A percentile compares a stretch with the other conserved stretches of the same genome.
phyloP scores from a whole-genome alignment of 1,284 basidiomycete species.

The Moesziomyces sp. region DNA sequence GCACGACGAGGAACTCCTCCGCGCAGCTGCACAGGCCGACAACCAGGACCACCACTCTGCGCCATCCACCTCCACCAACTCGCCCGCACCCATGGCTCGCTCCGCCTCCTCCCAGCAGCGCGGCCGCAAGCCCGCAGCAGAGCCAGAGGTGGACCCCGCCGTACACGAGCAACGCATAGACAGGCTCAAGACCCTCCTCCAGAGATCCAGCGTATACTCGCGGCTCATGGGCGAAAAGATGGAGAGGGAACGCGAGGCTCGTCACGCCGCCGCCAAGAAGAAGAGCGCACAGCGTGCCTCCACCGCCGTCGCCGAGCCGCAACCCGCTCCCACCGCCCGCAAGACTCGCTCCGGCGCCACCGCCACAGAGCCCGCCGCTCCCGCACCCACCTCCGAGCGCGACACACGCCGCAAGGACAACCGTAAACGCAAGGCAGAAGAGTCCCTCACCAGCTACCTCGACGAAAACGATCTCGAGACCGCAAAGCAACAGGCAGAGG shows the following conservation, averaged over 20 bases:
- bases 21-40: slow-evolving; percentile 40
- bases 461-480: slow-evolving; percentile 51
- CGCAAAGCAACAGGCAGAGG: slow-evolving; percentile 30
- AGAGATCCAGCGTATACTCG: slow-evolving; percentile 61
- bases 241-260: slow-evolving; percentile 44
- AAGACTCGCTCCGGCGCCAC: slow-evolving; percentile 31
- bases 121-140: slow-evolving; percentile 12
- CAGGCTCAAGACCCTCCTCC: slow-evolving; percentile 61
- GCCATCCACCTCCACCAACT: slow-evolving; percentile 16
- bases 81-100: slow-evolving; percentile 28
- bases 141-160: slow-evolving; percentile 33
- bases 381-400: slow-evolving; percentile 12
- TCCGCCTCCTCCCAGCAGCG: slow-evolving; percentile 12
- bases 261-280: slow-evolving; percentile 24
- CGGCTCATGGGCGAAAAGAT: slow-evolving; percentile 67
- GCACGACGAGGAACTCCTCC: slow-evolving; percentile 72
- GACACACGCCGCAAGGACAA: slow-evolving; percentile 23
- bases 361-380: slow-evolving; percentile 10
- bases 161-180: slow-evolving; percentile 52
- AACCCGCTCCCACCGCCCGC: slow-evolving; percentile 26
- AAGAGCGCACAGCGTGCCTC: slow-evolving; percentile 1
- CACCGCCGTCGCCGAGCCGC: slow-evolving; percentile 9
- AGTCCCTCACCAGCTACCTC: slow-evolving; percentile 47
- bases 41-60: slow-evolving; percentile 21
- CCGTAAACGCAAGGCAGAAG: slow-evolving; percentile 42